phyloP scores from a whole-genome alignment of 2,329 filamentous ascomycete genomes.

The Lachnellula occidentalis region DNA sequence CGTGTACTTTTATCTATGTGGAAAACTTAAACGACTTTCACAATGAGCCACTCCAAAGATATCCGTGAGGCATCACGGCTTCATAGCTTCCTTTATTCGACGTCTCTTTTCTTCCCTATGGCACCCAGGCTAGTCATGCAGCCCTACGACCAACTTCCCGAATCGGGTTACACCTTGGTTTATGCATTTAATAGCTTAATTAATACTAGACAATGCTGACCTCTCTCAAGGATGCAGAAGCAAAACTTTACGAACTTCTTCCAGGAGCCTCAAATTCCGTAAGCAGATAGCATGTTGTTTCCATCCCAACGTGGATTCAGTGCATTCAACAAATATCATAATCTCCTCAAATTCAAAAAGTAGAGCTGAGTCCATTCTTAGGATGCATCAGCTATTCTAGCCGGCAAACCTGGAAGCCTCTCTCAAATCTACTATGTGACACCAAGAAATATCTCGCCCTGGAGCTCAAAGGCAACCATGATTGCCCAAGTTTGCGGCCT shows the following conservation, averaged over 20 bases:
- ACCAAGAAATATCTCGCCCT: slow-evolving; percentile 86
- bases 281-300: too few relatives aligned
- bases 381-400: slow-evolving; percentile 10
- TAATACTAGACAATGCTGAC: slow-evolving; percentile 5
- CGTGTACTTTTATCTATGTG: not conserved
- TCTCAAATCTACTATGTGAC: slow-evolving; percentile 53
- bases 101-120: not conserved
- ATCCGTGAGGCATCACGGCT: not conserved
- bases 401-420: slow-evolving; percentile 6
- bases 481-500: slow-evolving; percentile 91
- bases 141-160: not conserved
- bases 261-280: slow-evolving; percentile 12
- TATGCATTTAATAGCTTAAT: not conserved
- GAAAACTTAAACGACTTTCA: not conserved
- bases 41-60: not conserved
- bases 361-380: not conserved
- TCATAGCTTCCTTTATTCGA: not conserved
- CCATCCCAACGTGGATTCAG: too few relatives aligned
- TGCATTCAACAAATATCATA: too few relatives aligned
- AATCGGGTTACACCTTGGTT: not conserved
- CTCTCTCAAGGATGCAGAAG: slow-evolving; percentile 14
- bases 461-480: slow-evolving; percentile 93
- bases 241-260: slow-evolving; percentile 24
- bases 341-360: not conserved
- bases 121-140: not conserved